A percentile compares a stretch with the other conserved stretches of the same genome.
Conservation (phyloP, 202 grass and related monocot genomes). For the Schoenoplectus triqueter region DNA sequence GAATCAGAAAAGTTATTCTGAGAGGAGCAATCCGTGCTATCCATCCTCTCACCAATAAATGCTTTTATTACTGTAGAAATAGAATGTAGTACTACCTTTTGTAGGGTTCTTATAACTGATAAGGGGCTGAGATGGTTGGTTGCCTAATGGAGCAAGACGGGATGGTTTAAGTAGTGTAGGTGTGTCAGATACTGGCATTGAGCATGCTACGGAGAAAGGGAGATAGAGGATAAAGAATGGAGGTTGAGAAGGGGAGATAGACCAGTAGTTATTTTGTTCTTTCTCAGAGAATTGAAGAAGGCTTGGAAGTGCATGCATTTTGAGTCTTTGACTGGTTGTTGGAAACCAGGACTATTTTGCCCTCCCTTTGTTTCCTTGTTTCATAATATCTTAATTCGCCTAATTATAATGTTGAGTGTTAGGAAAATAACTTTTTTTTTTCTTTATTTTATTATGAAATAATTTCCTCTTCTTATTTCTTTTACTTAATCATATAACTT, state of each 20-base stretch:
- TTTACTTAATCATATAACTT: background rate
- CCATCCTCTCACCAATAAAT: conserved; percentile 26
- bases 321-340: conserved; percentile 47
- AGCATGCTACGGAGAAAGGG: background rate
- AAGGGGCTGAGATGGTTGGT: conserved; percentile 3
- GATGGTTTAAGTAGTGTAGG: conserved; percentile 37
- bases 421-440: too few species aligned
- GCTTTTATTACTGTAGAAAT: background rate
- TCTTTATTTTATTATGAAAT: too few species aligned
- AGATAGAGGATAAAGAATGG: conserved; percentile 34
- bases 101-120: conserved; percentile 22
- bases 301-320: conserved; percentile 21
- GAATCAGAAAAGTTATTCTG: conserved; percentile 41
- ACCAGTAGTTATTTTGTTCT: conserved; percentile 29
- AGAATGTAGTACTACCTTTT: background rate
- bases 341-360: conserved; percentile 4
- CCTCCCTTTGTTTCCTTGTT: too few species aligned
- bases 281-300: background rate
- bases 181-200: background rate
- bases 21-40: conserved; percentile 37
- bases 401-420: too few species aligned
- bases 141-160: background rate
- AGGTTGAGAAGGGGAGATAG: conserved; percentile 44
- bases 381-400: too few species aligned
- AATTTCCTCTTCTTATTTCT: too few species aligned